Percentiles rank a stretch among this genome's conserved stretches.
Evolutionary conservation across 2,329 filamentous ascomycete species (phyloP).

Genomic region (Fusarium phyllophilum): DNA sequence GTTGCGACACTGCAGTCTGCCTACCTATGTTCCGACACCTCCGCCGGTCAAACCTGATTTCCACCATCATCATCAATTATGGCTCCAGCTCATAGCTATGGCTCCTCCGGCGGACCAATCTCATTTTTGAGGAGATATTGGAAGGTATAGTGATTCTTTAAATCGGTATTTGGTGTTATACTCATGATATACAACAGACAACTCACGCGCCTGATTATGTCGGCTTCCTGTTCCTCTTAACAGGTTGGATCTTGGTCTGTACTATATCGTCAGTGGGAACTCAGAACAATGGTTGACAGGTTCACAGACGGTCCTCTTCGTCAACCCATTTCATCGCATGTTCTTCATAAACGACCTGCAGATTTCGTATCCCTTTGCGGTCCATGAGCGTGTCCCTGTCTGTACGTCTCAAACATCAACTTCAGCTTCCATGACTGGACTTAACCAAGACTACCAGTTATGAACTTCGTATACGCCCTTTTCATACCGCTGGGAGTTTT

Average conservation of each 20-base stretch:
- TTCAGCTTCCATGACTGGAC: neutral
- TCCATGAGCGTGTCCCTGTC: slow-evolving; percentile 84
- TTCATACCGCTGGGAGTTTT: slow-evolving; percentile 76
- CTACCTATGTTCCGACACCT: slow-evolving; percentile 23
- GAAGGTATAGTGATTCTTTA: slow-evolving; percentile 51
- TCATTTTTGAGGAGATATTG: slow-evolving; percentile 56
- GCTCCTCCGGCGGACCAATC: slow-evolving; percentile 33
- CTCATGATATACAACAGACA: slow-evolving; percentile 57
- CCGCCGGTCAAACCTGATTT: neutral
- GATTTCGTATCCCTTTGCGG: slow-evolving; percentile 88
- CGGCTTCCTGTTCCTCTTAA: slow-evolving; percentile 76
- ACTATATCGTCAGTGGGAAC: neutral
- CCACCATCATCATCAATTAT: slow-evolving; percentile 29
- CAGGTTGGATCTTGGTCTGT: slow-evolving; percentile 71
- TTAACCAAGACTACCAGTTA: slow-evolving; percentile 54
- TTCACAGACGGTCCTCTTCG: slow-evolving; percentile 49
- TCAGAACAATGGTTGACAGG: neutral
- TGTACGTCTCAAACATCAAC: slow-evolving; percentile 59
- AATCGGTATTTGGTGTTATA: neutral
- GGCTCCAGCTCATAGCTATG: slow-evolving; percentile 39
- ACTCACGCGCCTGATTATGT: slow-evolving; percentile 92
- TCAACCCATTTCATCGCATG: slow-evolving; percentile 92
- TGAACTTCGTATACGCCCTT: slow-evolving; percentile 83
- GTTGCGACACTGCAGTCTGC: neutral
- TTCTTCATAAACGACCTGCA: slow-evolving; percentile 87